phyloP scores from a whole-genome alignment of 805 yeast genomes.

The Ogataea haglerorum region DNA sequence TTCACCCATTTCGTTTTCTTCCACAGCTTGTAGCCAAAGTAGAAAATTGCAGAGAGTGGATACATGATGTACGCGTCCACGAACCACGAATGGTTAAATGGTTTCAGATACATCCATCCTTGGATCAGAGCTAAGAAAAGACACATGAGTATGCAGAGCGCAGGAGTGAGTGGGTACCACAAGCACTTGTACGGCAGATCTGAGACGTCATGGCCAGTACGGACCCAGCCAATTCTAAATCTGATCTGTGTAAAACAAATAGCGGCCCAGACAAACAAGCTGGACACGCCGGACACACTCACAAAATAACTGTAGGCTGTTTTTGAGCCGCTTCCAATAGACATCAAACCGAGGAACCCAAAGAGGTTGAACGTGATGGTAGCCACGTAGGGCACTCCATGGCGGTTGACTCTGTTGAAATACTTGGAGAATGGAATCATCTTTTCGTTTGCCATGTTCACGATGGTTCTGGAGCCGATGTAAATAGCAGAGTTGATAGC shows the following conservation, averaged over 20 bases:
- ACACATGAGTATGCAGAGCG: slow-evolving; percentile 47
- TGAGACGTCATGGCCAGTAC: slow-evolving; percentile 38
- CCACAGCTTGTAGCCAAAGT: slow-evolving; percentile 26
- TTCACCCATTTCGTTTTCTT: slow-evolving; percentile 18
- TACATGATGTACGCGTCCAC: slow-evolving; percentile 60
- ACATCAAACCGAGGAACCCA: slow-evolving; percentile 56
- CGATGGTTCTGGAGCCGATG: slow-evolving; percentile 65
- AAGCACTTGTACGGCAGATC: slow-evolving; percentile 54
- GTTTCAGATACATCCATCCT: slow-evolving; percentile 61
- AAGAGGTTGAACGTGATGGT: slow-evolving; percentile 50
- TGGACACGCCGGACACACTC: slow-evolving; percentile 62
- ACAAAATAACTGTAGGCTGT: slow-evolving; percentile 59
- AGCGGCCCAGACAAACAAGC: slow-evolving; percentile 66
- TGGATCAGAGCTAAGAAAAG: slow-evolving; percentile 56
- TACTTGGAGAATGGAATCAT: slow-evolving; percentile 38
- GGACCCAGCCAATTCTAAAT: slow-evolving; percentile 48
- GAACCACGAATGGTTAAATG: slow-evolving; percentile 51
- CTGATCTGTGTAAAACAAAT: slow-evolving; percentile 55
- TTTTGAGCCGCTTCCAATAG: slow-evolving; percentile 56
- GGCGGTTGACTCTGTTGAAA: slow-evolving; percentile 47
- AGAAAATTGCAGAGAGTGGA: slow-evolving; percentile 49
- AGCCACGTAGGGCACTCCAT: slow-evolving; percentile 66
- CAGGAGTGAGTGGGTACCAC: slow-evolving; percentile 50
- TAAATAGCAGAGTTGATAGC: slow-evolving; percentile 70
- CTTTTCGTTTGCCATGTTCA: slow-evolving; percentile 59